Base-by-base conservation (phyloP, 2,329 filamentous ascomycete species). In the Paecilomyces niveus region DNA sequence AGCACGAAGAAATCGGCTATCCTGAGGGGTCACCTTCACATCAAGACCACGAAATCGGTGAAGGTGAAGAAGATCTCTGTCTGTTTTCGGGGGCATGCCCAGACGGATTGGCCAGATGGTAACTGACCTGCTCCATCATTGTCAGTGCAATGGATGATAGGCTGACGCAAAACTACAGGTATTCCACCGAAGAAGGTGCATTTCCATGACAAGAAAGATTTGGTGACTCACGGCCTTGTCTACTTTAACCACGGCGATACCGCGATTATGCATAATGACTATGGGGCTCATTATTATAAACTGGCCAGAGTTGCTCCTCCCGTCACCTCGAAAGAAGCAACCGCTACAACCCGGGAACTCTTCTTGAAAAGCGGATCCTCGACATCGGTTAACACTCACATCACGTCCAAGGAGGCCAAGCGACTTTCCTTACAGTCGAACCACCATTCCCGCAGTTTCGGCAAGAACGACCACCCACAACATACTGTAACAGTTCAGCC, bases 91-190 rank as follows among this genome's bases (percentile, higher is more conserved):
- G 94, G 93, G 31, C 88, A 86, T 70, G 90, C 92, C 2, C 85
- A 89, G 63, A 97, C 94, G 1, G 92, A 96, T 70, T 99, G 94
- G 94, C 93, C 94, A 15, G 94, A 97, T 78, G 91, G 85, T 83
- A 69, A 58, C 64, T 57, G 53, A 33, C 29, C 50, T 24, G 56
- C 32, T 56, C 35, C 51, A 21, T 55, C 31, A 24, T 22, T 22
- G 32, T 26, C 52, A 22, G 13, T 39, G 49, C 32, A 8, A 24
- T 26, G 8, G 29, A 24, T 21, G 7, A 26, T 52, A 2, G 22
- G 26, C 54, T 59, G 22, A 57, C 31, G 50, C 15, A 22, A 2
- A 29, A 35, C 22, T 9, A 8, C 22, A 86, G 85, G 92, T 55
- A 94, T 97, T 31, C 93, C 94, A 2, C 92, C 92, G 0, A 83